Percentiles rank a stretch among this genome's conserved stretches.
Conservation (phyloP, 495 filamentous ascomycete species). For the Hypoxylon crocopeplum region DNA sequence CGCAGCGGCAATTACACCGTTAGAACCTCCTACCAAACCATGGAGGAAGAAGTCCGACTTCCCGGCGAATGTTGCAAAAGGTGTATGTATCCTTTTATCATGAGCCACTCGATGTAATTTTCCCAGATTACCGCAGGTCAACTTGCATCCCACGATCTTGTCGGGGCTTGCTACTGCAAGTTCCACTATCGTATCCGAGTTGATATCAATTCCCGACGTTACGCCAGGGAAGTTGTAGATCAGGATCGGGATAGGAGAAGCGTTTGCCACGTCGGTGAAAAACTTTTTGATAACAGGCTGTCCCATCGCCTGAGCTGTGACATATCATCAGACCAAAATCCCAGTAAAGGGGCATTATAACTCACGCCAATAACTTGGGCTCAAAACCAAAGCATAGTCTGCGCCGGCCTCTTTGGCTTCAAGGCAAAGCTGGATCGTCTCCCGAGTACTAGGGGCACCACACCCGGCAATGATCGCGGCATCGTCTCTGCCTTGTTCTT, state of each 20-base stretch:
- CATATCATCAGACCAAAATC: no score
- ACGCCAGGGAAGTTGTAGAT: slow-evolving; percentile 69
- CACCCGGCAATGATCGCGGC: slow-evolving; percentile 83
- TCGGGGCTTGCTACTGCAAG: slow-evolving; percentile 49
- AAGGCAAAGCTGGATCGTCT: slow-evolving; percentile 77
- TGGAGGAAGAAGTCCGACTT: slow-evolving; percentile 66
- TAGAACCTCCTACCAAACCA: slow-evolving; percentile 54
- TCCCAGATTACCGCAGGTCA: slow-evolving; percentile 16
- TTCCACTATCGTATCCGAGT: slow-evolving; percentile 59
- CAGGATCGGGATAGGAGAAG: slow-evolving; percentile 58
- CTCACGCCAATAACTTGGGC: slow-evolving; percentile 71
- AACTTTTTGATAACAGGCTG: slow-evolving; percentile 41
- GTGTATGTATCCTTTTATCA: slow-evolving; percentile 26
- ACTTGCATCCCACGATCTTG: slow-evolving; percentile 55
- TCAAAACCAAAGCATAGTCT: slow-evolving; percentile 81
- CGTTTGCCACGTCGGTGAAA: slow-evolving; percentile 58
- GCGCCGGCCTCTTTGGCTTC: slow-evolving; percentile 76
- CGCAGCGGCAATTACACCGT: slow-evolving; percentile 62
- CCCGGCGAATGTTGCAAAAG: slow-evolving; percentile 64
- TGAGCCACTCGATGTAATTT: slow-evolving; percentile 8
- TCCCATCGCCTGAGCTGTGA: slow-evolving; percentile 5
- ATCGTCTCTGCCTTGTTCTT: slow-evolving; percentile 66
- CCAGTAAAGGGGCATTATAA: background rate
- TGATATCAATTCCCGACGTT: slow-evolving; percentile 65
- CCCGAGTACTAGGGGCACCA: slow-evolving; percentile 77